phyloP scores from a whole-genome alignment of 768 basidiomycete genomes.

The Suillus occidentalis region DNA sequence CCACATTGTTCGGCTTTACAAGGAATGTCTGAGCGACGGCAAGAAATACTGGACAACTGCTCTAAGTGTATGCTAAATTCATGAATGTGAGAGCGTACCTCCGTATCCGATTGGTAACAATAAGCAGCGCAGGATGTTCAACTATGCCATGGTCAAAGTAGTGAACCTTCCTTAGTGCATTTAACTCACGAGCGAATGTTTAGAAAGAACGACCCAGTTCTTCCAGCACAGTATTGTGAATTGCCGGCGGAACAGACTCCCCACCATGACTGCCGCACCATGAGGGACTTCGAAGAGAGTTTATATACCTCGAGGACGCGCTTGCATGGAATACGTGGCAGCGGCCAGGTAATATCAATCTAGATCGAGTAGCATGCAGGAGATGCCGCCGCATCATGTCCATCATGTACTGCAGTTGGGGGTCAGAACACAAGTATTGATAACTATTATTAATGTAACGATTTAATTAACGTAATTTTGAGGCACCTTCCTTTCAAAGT shows the following conservation, averaged over 20 bases:
- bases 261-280: slow-evolving; percentile 6
- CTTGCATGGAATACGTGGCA: neutral
- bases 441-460: too few relatives aligned
- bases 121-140: slow-evolving; percentile 62
- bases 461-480: too few relatives aligned
- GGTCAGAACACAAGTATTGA: neutral
- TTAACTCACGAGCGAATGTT: slow-evolving; percentile 58
- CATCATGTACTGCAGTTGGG: neutral
- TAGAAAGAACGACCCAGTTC: slow-evolving; percentile 72
- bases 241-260: slow-evolving; percentile 57
- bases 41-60: slow-evolving; percentile 45
- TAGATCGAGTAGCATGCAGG: neutral
- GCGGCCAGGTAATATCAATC: neutral
- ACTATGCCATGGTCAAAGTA: slow-evolving; percentile 31
- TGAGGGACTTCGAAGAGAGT: neutral
- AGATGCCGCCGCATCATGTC: neutral
- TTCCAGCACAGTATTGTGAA: slow-evolving; percentile 63
- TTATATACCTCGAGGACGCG: neutral
- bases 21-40: slow-evolving; percentile 64
- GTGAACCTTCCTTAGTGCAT: neutral
- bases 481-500: too few relatives aligned
- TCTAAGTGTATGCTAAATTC: neutral
- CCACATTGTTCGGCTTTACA: slow-evolving; percentile 55
- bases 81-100: slow-evolving; percentile 10
- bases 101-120: slow-evolving; percentile 66